Evolutionary conservation across 2,329 filamentous ascomycete species (phyloP), one percentile per base, ranked within the genome.

Genomic region (Ascomycota sp.): DNA sequence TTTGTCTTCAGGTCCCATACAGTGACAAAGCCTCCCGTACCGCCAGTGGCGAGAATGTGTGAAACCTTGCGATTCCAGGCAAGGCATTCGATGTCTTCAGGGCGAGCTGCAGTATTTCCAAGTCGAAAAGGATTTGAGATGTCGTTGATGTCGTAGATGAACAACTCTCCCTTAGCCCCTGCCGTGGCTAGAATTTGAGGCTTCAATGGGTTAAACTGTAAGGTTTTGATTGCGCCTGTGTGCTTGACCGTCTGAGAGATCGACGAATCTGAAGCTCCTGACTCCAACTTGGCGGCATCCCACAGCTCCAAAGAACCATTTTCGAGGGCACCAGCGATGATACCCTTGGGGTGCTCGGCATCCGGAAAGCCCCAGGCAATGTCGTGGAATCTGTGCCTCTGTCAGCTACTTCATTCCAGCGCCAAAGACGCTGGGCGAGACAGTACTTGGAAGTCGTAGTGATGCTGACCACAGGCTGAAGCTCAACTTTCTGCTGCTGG

Each of bases 1-100:
- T 93, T 95, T 9, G 81, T 83, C 62, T 93, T 94, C 39, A 95
- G 66, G 56, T 98, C 89, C 89, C 89, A 98, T 12, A 98, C 86
- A 2, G 89, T 95, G 23, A 95, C 85, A 45, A 95, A 92, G 4
- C 89, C 89, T 29, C 83, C 85, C 36, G 73, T 78, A 47, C 85
- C 86, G 40, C 89, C 89, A 8, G 86, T 95, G 12, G 86, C 89
- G 41, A 98, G 59, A 49, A 98, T 98, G 49, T 98, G 86, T 10
- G 86, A 72, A 25, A 95, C 86, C 58, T 92, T 95, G 48, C 83
- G 85, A 56, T 98, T 98, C 91, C 91, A 98, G 42, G 93, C 86
- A 35, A 98, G 63, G 40, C 85, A 92, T 45, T 95, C 89, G 39
- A 95, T 80, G 43, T 98, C 89, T 45, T 95, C 86, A 24, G 83